These are phyloP conservation scores for Sicyos edulis DNA, from an alignment of 306 rosid genomes.

Conservation along the genomic window DNA sequence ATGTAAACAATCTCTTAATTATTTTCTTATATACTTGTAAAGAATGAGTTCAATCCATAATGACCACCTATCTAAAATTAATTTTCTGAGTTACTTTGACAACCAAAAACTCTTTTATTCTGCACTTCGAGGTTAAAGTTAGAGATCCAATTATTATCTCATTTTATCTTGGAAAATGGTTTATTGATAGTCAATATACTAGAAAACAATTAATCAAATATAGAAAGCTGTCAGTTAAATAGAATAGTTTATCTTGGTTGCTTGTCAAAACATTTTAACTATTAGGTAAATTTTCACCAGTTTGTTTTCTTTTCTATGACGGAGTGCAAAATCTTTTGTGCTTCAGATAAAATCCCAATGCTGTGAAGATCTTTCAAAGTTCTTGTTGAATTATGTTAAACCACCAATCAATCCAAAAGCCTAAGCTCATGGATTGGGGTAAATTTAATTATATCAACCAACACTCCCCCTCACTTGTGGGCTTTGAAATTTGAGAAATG, in stretches of 20 bases:
- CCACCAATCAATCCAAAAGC: too few species aligned
- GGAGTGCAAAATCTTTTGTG: not conserved
- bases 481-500: too few species aligned
- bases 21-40: not conserved
- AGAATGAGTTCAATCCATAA: too few species aligned
- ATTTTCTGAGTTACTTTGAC: too few species aligned
- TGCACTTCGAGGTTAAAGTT: not conserved
- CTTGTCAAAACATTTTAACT: not conserved
- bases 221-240: not conserved
- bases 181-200: not conserved
- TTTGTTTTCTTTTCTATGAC: not conserved
- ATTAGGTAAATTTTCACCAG: not conserved
- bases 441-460: too few species aligned
- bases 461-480: too few species aligned
- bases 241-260: not conserved
- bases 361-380: not conserved
- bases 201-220: not conserved
- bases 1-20: constrained; percentile 42
- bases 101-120: not conserved
- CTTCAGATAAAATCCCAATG: not conserved
- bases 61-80: too few species aligned
- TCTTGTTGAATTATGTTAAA: too few species aligned
- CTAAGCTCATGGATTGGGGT: too few species aligned
- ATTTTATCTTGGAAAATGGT: not conserved
- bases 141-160: not conserved